Evolutionary conservation across 345 rosid genomes (phyloP), one percentile per base, ranked within the genome.

Genomic region (Raphanus sativus): DNA sequence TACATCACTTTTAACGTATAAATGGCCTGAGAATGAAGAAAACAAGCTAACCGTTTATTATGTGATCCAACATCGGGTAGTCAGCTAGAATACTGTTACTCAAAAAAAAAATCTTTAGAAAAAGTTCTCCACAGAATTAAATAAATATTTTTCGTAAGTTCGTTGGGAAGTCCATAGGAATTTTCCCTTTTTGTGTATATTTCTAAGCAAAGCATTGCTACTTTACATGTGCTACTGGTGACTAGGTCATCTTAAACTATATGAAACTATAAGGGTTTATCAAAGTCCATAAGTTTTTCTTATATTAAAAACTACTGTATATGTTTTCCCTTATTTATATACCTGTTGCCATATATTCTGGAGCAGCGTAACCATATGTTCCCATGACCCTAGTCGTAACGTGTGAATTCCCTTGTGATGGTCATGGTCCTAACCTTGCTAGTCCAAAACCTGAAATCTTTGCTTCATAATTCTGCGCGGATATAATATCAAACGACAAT

Each of bases 321-420:
- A 17, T 58, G 12, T 21, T 21, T 24, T 55, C 17, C 59, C 9
- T 56, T 58, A 9, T 24, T 58, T 58, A 9, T 17, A 30, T 65
- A 89, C 96, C 91, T 68, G 91, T 89, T 38, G 93, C 87, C 70
- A 89, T 36, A 36, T 87, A 88, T 75, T 90, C 96, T 0, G 91
- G 91, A 69, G 93, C 96, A 55, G 84, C 90, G 34, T 90, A 87
- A n/a, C 79, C 84, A 50, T 32, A 6, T 10, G 78, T 81, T 70
- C 91, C 91, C 83, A 88, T 88, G 68, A 84, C 10, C 86, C 81
- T 87, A 77, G 82, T 94, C 74, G 97, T 91, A 74, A 97, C 98
- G 56, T 87, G 89, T 5, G 92, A 81, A 5, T 85, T 81, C 64
- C 69, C 89, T 26, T 83, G 82, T 2, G 87, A 54, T 38, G 92